Conservation (phyloP, 768 basidiomycete genomes). For the Termitomyces sp. region DNA sequence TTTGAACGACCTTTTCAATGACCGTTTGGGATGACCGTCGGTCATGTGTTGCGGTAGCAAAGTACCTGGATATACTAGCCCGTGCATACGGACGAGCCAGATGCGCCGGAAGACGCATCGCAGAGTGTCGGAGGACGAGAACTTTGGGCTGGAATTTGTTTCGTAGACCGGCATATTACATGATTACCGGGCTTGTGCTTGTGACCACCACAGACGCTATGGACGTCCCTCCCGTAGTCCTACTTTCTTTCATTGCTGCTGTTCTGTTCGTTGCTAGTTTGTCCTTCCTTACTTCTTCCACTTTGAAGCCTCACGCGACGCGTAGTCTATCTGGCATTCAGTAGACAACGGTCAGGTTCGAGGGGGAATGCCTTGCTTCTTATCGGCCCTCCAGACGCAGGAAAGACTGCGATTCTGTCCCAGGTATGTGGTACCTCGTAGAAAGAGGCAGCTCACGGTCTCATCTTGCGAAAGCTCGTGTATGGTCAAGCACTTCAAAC, state of each 20-base stretch:
- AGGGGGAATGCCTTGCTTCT: constrained; percentile 65
- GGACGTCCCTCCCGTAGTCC: background rate
- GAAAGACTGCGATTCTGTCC: constrained; percentile 78
- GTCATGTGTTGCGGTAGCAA: constrained; percentile 25
- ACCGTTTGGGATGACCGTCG: constrained; percentile 70
- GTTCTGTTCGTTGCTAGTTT: constrained; percentile 8
- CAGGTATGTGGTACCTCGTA: constrained; percentile 42
- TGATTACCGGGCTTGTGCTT: background rate
- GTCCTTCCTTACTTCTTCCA: background rate
- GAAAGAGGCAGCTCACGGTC: background rate
- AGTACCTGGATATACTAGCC: constrained; percentile 17
- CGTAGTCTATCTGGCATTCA: constrained; percentile 43
- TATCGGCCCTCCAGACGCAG: constrained; percentile 73
- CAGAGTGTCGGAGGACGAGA: background rate
- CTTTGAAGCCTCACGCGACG: background rate
- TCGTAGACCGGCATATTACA: background rate
- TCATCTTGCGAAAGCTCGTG: constrained; percentile 49
- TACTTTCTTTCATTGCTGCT: constrained; percentile 14
- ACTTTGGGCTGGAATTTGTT: background rate
- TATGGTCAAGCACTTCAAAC: constrained; percentile 64
- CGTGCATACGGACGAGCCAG: constrained; percentile 11
- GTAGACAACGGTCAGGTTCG: constrained; percentile 39
- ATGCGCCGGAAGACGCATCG: constrained; percentile 19
- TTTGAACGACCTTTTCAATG: constrained; percentile 97
- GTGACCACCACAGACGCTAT: background rate